Percentiles rank a stretch among this genome's conserved stretches.
phyloP scores from a whole-genome alignment of 1,284 basidiomycete genomes.

The Trichosporon sp. region DNA sequence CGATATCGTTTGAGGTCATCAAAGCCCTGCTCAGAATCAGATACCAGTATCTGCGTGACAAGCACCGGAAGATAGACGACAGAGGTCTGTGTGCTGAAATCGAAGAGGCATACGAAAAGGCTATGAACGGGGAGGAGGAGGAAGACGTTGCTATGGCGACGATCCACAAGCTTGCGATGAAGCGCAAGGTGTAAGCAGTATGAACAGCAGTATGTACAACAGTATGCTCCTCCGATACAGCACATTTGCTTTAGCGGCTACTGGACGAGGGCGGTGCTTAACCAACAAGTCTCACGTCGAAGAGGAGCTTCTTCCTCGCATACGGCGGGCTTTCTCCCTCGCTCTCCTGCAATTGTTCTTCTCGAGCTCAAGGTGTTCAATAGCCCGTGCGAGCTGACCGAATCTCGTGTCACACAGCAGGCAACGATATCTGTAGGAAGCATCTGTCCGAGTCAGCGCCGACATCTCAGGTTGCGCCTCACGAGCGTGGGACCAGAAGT shows the following conservation, averaged over 20 bases:
- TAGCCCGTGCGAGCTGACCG: neutral
- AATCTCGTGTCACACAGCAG: neutral
- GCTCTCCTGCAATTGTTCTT: neutral
- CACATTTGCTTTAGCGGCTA: neutral
- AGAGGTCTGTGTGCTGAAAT: slow-evolving; percentile 6
- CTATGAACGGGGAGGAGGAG: slow-evolving; percentile 11
- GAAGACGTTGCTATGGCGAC: slow-evolving; percentile 5
- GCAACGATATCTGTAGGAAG: neutral
- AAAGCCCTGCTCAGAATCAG: slow-evolving; percentile 78
- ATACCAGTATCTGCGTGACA: slow-evolving; percentile 72
- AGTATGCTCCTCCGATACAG: neutral
- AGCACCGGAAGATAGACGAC: slow-evolving; percentile 15
- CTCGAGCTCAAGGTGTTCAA: neutral
- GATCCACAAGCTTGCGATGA: slow-evolving; percentile 2
- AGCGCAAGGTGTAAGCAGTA: neutral
- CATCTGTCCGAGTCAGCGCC: neutral
- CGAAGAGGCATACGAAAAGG: slow-evolving; percentile 15
- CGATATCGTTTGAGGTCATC: slow-evolving; percentile 68
- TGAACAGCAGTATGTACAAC: neutral
- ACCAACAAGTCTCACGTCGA: too few species aligned
- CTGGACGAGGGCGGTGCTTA: too few species aligned
- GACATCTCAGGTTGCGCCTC: neutral
- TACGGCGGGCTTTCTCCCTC: neutral
- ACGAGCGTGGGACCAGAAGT: slow-evolving; percentile 3
- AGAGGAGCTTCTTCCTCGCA: too few species aligned